Evolutionary conservation across 139 green algal genomes (phyloP), one percentile per base, ranked within the genome.

Genomic region (Picochlorum costavermella): DNA sequence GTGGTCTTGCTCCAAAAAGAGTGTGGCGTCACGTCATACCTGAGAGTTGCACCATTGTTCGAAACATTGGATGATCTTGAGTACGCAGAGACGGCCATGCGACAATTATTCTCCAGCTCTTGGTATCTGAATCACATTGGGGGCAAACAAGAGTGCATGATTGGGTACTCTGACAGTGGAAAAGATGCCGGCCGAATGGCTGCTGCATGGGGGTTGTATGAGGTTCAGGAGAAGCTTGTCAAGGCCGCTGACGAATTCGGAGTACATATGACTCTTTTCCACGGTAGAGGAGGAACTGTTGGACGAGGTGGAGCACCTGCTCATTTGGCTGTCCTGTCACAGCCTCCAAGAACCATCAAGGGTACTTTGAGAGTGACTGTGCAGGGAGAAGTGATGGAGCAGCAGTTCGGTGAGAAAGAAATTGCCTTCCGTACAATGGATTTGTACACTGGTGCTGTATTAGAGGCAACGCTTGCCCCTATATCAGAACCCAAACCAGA

Each of bases 141-240:
- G 8, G 62, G 68, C 28, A 71, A 51, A 45, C 80, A 86, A 69
- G 77, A 91, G 68, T 76, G 93, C 20, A 98, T 98, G 93, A 86
- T 98, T 29, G 93, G 93, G 1, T 98, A 98, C 80, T 91, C 77
- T 48, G 93, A 98, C 83, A 91, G 77, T 30, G 93, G 93, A 57
- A 98, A 98, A 81, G 93, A 98, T 67, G 93, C 91, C 2, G 92
- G 92, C 12, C 77, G 92, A 3, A 81, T 97, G 50, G 84, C 91
- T 3, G 92, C 91, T 3, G 86, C 84, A 31, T 98, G 90, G 92
- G 92, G 83, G 16, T 75, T 98, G 45, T 96, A 92, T 70, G 60
- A 81, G 46, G 83, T 73, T 13, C 80, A 87, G 64, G 81, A 85
- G 58, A 56, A 60, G 33, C 64, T 86, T 31, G 70, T 73, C 8